Base-by-base conservation (phyloP, 257 asterid species). In the Plantago elongata region DNA sequence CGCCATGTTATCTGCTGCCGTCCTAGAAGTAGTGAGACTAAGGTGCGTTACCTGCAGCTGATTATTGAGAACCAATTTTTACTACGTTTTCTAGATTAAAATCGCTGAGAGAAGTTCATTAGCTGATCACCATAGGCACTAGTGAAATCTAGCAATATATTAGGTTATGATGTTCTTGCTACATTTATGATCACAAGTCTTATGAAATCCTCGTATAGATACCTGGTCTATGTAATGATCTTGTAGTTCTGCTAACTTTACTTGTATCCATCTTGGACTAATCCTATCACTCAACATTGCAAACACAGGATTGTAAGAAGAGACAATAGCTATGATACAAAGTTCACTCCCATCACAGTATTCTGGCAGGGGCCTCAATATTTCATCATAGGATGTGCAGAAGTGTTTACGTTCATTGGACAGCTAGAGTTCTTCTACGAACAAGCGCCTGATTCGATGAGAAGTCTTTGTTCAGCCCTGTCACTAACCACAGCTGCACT, bases 361-460 rank as follows among this genome's bases (percentile, higher is more conserved):
- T 82, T 82, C 64, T 74, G 83, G 88, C 79, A 79, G 62, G 82
- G 77, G 17, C 81, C 79, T 1, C 83, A 79, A 63, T 83, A 79
- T 54, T 83, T 79, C 68, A 67, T 83, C 51, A 77, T 77, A 46
- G 84, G 84, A 3, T 79, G 79, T 37, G 89, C 89, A 11, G 84
- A 83, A 63, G 89, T 80, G 37, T 77, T 83, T 72, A 77, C 78
- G 34, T 65, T 69, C 30, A 69, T 78, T 0, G 86, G 89, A 46
- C 84, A 73, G 27, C 15, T 79, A 60, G 89, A 83, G 69, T 83
- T 83, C 67, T 83, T 83, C 72, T 83, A 80, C 6, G 84, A 79
- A 50, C 83, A 83, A 60, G 86, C 89, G 9, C 89, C 89, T 0
- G 86, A 82, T 52, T 74, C 86, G 13, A 83, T 80, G 89, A 62